Evolutionary conservation across 2,329 filamentous ascomycete genomes (phyloP).

Genomic region (Trichoderma guizhouense): DNA sequence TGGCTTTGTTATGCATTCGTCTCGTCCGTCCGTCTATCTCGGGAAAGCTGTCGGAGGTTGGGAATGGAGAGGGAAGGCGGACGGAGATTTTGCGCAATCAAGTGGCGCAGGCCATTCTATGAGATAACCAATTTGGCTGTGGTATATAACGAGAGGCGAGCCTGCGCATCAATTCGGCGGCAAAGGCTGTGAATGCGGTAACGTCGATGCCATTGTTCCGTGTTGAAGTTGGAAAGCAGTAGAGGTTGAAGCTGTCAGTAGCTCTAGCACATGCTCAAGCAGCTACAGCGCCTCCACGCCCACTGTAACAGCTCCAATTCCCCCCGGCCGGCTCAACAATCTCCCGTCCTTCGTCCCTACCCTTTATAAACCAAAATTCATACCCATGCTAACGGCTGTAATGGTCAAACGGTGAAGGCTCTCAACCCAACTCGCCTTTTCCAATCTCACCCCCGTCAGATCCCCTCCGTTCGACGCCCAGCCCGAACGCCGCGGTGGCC

Average conservation of each 20-base stretch:
- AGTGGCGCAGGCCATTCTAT: background rate
- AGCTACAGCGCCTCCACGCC: background rate
- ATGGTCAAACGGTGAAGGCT: conserved; percentile 61
- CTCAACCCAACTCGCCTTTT: conserved; percentile 49
- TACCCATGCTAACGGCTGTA: conserved; percentile 47
- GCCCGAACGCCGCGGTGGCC: conserved; percentile 65
- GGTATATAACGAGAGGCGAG: background rate
- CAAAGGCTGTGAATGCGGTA: background rate
- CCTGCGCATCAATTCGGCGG: background rate
- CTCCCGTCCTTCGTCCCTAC: no score
- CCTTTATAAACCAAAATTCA: conserved; percentile 26
- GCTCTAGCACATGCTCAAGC: background rate
- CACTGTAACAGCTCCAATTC: background rate
- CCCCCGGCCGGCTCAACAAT: background rate
- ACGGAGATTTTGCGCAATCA: background rate
- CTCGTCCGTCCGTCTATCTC: background rate
- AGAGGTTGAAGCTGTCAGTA: background rate
- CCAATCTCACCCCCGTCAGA: conserved; percentile 54
- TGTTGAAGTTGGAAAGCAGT: background rate
- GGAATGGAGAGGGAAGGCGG: background rate
- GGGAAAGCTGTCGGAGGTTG: background rate
- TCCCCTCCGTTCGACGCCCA: conserved; percentile 58
- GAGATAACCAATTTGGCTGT: background rate
- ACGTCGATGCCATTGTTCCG: background rate
- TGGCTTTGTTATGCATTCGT: background rate